Conservation (phyloP, 148 eudicot genomes). For the Rhododendron simsii region DNA sequence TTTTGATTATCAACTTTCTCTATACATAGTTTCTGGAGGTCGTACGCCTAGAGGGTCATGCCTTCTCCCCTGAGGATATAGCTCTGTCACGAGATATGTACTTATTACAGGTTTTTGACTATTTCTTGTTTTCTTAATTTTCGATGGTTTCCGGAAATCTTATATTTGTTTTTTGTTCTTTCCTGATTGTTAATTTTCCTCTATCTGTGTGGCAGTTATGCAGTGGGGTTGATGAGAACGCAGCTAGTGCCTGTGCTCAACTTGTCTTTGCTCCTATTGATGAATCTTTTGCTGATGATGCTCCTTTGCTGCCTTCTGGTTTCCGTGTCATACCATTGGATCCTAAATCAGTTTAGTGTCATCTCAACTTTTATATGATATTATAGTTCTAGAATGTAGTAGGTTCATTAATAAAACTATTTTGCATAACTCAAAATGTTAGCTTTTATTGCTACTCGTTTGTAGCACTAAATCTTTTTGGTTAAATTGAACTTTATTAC, state of each 20-base stretch:
- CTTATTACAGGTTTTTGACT: constrained; percentile 40
- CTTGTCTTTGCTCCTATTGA: constrained; percentile 71
- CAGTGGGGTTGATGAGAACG: constrained; percentile 56
- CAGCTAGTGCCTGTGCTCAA: constrained; percentile 47
- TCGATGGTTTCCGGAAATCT: neutral
- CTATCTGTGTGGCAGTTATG: constrained; percentile 33
- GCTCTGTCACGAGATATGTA: constrained; percentile 46
- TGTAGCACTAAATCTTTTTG: neutral
- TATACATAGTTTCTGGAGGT: constrained; percentile 41
- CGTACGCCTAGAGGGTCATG: constrained; percentile 50
- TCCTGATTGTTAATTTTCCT: neutral
- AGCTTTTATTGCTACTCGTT: neutral
- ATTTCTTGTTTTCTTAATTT: neutral
- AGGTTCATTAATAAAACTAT: neutral
- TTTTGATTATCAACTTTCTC: neutral
- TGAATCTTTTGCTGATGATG: constrained; percentile 59
- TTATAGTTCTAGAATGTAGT: neutral
- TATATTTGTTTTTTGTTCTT: neutral
- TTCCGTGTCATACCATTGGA: constrained; percentile 60
- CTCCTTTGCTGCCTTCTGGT: constrained; percentile 55
- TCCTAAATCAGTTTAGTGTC: constrained; percentile 50
- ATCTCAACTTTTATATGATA: neutral
- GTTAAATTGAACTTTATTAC: neutral
- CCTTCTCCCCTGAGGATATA: constrained; percentile 43
- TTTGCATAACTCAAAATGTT: neutral